Evolutionary conservation across 257 asterid species (phyloP).

Genomic region (Solanum rostratum): DNA sequence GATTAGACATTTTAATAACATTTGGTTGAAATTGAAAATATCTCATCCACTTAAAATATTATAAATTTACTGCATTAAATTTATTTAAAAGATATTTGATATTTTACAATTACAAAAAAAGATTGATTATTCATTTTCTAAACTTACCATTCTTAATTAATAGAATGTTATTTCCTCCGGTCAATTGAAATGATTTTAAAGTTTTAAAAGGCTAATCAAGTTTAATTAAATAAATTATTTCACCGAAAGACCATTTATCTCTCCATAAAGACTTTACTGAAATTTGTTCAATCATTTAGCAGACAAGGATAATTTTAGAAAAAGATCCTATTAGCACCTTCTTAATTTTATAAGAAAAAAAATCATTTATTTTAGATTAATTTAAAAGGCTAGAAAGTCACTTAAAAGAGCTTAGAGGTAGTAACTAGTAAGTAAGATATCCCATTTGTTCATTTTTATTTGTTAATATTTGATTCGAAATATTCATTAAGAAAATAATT

Average conservation of each 20-base stretch:
- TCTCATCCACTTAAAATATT: not conserved
- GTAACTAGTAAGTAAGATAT: not conserved
- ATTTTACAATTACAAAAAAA: not conserved
- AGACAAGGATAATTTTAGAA: not conserved
- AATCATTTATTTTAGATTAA: not conserved
- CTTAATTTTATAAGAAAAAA: not conserved
- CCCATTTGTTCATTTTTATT: too few species aligned
- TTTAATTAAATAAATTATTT: not conserved
- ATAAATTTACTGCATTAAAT: not conserved
- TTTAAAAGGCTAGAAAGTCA: not conserved
- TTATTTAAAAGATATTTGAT: not conserved
- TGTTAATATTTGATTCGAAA: too few species aligned
- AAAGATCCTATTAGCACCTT: not conserved
- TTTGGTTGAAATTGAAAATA: not conserved
- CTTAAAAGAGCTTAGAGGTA: not conserved
- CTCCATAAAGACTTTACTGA: not conserved
- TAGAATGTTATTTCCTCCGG: not conserved
- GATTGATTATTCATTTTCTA: not conserved
- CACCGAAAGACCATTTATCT: not conserved
- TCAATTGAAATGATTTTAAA: not conserved
- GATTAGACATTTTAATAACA: not conserved
- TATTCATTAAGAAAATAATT: too few species aligned
- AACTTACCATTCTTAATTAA: not conserved
- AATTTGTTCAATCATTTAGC: not conserved
- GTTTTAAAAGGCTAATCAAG: not conserved